A percentile compares a stretch with the other conserved stretches of the same genome.
Conservation (phyloP, 2,329 filamentous ascomycete genomes). For the Fusarium hainanense region DNA sequence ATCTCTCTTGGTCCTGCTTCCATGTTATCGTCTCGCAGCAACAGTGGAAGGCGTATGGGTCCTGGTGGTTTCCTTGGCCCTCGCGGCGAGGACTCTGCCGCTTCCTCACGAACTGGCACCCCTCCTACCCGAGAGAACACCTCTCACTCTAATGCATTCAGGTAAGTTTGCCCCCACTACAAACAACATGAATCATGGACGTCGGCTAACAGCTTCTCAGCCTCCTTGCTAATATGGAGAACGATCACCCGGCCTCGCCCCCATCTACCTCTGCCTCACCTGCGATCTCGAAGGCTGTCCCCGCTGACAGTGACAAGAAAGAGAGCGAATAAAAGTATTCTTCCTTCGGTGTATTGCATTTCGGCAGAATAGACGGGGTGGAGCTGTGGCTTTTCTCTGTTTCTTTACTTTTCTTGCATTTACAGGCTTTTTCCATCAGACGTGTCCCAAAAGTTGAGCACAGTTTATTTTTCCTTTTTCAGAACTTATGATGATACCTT, state of each 20-base stretch:
- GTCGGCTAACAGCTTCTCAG: slow-evolving; percentile 48
- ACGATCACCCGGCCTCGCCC: slow-evolving; percentile 74
- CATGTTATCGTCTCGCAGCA: slow-evolving; percentile 89
- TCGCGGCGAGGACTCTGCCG: slow-evolving; percentile 84
- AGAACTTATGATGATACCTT: slow-evolving; percentile 64
- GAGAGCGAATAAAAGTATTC: slow-evolving; percentile 56
- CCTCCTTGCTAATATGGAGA: slow-evolving; percentile 70
- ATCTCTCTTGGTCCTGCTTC: slow-evolving; percentile 82
- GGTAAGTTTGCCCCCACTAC: slow-evolving; percentile 67
- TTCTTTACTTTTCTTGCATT: slow-evolving; percentile 56
- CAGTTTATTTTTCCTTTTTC: slow-evolving; percentile 47
- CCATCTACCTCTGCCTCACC: slow-evolving; percentile 76
- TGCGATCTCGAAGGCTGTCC: slow-evolving; percentile 70
- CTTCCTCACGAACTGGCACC: slow-evolving; percentile 89
- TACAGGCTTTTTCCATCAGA: slow-evolving; percentile 59
- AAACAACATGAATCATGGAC: background rate
- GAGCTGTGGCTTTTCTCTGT: slow-evolving; percentile 47
- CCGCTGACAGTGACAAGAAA: slow-evolving; percentile 65
- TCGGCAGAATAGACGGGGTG: slow-evolving; percentile 63
- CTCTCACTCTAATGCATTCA: slow-evolving; percentile 89
- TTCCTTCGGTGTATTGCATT: slow-evolving; percentile 58
- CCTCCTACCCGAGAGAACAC: slow-evolving; percentile 72
- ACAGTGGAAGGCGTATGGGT: slow-evolving; percentile 85
- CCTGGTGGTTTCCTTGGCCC: slow-evolving; percentile 78
- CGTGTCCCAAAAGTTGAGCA: slow-evolving; percentile 60